Base-by-base conservation (phyloP, 768 basidiomycete genomes). In the Rhizopogon rudus region DNA sequence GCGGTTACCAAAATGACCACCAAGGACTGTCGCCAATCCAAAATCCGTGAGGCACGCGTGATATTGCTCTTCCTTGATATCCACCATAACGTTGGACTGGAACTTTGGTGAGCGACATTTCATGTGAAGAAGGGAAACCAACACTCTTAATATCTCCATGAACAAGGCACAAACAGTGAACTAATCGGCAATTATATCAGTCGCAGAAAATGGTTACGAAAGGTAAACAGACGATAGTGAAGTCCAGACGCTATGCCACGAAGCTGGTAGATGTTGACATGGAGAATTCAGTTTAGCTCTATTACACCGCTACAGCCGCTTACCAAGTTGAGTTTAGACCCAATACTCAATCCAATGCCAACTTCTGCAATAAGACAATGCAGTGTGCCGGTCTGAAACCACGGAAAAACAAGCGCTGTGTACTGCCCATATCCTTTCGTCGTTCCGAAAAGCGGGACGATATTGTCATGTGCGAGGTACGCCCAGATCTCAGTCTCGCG, bases 21-120 rank as follows among this genome's bases (percentile, higher is more conserved):
- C 61, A 10, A 71, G 59, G 43, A 76, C 66, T 29, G 59, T 73
- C 17, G 74, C 76, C 7, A 77, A 60, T 2, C 76, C 77, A 55
- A 77, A 75, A 48, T 77, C 77, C 52, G 70, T 71, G 13, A 79
- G 60, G 6, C 68, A 66, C 1, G 70, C 74, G 31, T 68, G 67
- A 17, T 69, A 66, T 29, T 70, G 59, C 55, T 72, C 71, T 9
- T 3, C 28, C 4, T 2, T 7, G 3, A 9, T 29, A 53, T 74
- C 72, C 42, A 78, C 70, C 17, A 77, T 67, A 42, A 78, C 67
- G 55, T 77, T 78, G 0, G 73, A 68, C 75, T 76, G 53, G 6
- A 22, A n/a, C n/a, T 5, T 31, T 7, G 4, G 29, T 52, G 10
- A 42, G 31, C 4, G 16, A 3, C 16, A 2, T 20, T 9, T n/a